These are phyloP conservation scores for Erysimum cheiri DNA, from an alignment of 441 rosid genomes.

Conservation along the genomic window DNA sequence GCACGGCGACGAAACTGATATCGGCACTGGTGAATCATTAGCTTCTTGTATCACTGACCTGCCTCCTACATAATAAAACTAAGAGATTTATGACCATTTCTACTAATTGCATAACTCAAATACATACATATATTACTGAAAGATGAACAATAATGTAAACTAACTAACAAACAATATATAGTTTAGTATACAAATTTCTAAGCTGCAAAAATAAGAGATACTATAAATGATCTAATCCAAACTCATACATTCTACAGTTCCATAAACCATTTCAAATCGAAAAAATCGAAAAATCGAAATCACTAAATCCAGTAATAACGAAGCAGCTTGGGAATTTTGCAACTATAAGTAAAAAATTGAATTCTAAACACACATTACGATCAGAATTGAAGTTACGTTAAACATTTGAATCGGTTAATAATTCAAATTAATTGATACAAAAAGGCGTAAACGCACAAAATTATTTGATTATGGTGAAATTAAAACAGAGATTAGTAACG, in stretches of 20 bases:
- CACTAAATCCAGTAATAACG: too few relatives aligned
- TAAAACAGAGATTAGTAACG: slow-evolving; percentile 16
- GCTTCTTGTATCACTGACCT: slow-evolving; percentile 6
- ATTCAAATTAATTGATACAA: slow-evolving; percentile 5
- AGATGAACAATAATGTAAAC: not conserved
- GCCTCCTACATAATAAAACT: not conserved
- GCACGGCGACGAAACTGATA: slow-evolving; percentile 53
- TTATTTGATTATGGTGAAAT: not conserved
- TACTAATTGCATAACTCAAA: not conserved
- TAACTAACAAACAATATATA: not conserved
- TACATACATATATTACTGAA: not conserved
- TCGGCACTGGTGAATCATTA: slow-evolving; percentile 1
- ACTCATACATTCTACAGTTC: not conserved
- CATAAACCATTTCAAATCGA: not conserved
- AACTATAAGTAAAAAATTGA: not conserved
- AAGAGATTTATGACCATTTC: not conserved
- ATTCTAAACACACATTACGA: slow-evolving; percentile 14
- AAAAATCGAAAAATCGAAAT: not conserved
- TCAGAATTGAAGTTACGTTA: slow-evolving; percentile 6
- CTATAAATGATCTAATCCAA: not conserved
- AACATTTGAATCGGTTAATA: not conserved
- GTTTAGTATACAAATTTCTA: not conserved
- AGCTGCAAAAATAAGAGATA: not conserved
- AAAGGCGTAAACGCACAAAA: not conserved
- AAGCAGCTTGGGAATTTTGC: too few relatives aligned